Evolutionary conservation across 495 filamentous ascomycete species (phyloP), one percentile per base, ranked within the genome.

Genomic region (Penicillium manginii): DNA sequence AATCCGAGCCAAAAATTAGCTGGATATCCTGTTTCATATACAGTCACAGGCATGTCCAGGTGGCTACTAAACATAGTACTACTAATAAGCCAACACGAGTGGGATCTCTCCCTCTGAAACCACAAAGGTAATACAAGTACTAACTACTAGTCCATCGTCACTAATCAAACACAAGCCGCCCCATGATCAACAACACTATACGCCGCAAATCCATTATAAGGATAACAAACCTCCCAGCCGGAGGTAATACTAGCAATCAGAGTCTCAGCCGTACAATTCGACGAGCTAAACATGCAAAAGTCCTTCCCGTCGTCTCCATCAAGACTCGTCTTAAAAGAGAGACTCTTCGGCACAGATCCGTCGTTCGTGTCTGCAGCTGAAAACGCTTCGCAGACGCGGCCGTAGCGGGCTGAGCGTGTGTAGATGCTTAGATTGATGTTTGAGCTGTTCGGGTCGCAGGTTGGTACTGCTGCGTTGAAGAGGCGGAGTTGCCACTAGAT

Each of bases 401-500:
- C 39, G 1, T 26, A 22, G 1, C 61, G 40, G 0, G 68, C 72
- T 15, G 52, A 62, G n/a, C 55, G 52, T 17, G 69, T 64, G 29
- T 42, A 62, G 14, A 74, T 46, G 12, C 60, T 63, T 4, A 62
- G 19, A 18, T 64, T 45, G 43, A 64, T 31, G 39, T 70, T 70
- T 50, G 63, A 60, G n/a, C 19, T 26, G 51, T 65, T 59, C 9
- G 60, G 51, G 39, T 65, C 50, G 64, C 72, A 74, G 59, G 47
- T 40, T 14, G 67, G 65, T 9, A 29, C 11, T 15, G 57, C 60
- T 15, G 32, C 54, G 54, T 52, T 64, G 48, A 70, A 61, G 51
- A 74, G 58, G 53, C 62, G 66, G 26, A 74, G 53, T 39, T 74
- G 68, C 72, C 72, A 74, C 72, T 74, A 3, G 15, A 29, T 19